Evolutionary conservation across 1,284 basidiomycete genomes (phyloP), one percentile per base, ranked within the genome.

Genomic region (Boletus mariae): DNA sequence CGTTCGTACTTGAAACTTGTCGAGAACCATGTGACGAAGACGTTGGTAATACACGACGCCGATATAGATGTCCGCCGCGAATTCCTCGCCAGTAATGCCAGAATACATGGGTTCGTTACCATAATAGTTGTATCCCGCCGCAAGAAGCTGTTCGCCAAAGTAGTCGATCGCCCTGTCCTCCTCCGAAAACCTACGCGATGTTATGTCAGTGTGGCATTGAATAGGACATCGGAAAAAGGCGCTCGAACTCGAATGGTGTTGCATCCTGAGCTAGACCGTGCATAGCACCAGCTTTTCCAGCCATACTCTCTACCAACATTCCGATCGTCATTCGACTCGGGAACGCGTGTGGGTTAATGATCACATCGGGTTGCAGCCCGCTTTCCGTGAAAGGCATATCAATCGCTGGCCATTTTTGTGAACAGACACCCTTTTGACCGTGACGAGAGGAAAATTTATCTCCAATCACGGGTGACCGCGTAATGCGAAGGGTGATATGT

Each of bases 91-190:
- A 7, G 97, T 99, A 69, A 99, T 97, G 37, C 97, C 97, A 57
- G 95, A 98, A 73, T 99, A 99, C 97, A 99, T 99, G 8, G 97
- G 95, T 72, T 99, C 97, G 75, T 98, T 98, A 34, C 97, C 97
- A 68, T 98, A 91, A 73, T 98, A 98, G 73, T 98, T 99, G 80
- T 98, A 99, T 6, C 97, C 97, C 8, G 97, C 87, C 23, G 91
- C 90, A 42, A 85, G 77, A 32, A 99, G 85, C 70, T 99, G 96
- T 65, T 98, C 85, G 48, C 97, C 97, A 66, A 99, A 99, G 78
- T 97, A 98, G 61, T 94, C 90, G 52, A 97, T 85, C 1, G 97
- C 97, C 17, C 92, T 94, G 69, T 98, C 95, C 63, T 93, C 83
- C 72, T 99, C 97, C 31, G 89, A 89, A 73, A 98, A 99, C 65